Evolutionary conservation across 371 early-diverging fungal species (phyloP).

Genomic region (Mortierella sp.): DNA sequence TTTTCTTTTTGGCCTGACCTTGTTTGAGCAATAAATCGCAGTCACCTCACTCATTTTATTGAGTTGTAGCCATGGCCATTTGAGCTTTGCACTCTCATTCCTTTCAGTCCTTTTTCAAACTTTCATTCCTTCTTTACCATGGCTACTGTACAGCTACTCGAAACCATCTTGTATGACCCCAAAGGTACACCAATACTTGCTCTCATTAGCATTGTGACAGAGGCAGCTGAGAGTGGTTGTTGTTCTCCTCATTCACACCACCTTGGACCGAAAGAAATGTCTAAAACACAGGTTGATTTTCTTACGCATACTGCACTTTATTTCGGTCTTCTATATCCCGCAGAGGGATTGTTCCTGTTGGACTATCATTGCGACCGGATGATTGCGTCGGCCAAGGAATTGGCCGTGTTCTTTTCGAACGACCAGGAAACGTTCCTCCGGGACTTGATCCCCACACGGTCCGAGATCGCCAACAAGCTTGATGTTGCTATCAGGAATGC

Average conservation of each 20-base stretch:
- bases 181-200: conserved; percentile 51
- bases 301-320: not conserved
- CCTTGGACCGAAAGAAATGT: not conserved
- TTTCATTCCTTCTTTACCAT: conserved; percentile 15
- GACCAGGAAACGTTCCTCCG: conserved; percentile 52
- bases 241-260: not conserved
- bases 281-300: not conserved
- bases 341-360: conserved; percentile 44
- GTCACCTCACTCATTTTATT: not conserved
- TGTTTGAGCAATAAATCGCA: not conserved
- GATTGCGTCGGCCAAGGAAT: conserved; percentile 45
- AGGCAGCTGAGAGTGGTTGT: too few species aligned
- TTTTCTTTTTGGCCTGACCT: not conserved
- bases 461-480: conserved; percentile 53
- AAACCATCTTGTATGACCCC: conserved; percentile 69
- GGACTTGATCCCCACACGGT: conserved; percentile 56
- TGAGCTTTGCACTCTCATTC: not conserved
- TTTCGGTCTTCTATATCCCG: not conserved
- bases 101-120: not conserved
- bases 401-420: conserved; percentile 29
- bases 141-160: conserved; percentile 60
- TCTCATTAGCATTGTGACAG: not conserved
- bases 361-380: conserved; percentile 54
- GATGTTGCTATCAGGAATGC: conserved; percentile 44
- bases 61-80: too few species aligned